phyloP scores from a whole-genome alignment of 2,329 filamentous ascomycete species.

The Cladosporium sp. region DNA sequence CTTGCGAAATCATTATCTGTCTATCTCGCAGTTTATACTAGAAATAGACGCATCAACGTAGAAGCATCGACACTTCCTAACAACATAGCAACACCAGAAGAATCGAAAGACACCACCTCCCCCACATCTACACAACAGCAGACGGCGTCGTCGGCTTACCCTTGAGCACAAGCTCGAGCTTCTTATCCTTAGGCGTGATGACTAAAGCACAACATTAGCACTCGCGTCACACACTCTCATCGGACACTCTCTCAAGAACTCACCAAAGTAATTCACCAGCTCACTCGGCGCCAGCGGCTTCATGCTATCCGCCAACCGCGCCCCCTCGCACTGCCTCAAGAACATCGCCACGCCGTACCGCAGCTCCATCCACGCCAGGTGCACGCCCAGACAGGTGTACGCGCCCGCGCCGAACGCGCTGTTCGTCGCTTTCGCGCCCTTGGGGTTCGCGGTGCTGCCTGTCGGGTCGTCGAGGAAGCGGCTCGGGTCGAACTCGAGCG shows the following conservation, averaged over 20 bases:
- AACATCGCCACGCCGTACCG: conserved; percentile 47
- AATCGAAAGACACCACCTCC: too few species aligned
- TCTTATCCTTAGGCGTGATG: conserved; percentile 38
- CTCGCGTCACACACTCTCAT: neutral
- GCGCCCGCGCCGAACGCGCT: conserved; percentile 65
- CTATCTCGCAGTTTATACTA: too few species aligned
- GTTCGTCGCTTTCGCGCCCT: conserved; percentile 47
- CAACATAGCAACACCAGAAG: too few species aligned
- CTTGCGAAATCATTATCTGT: too few species aligned
- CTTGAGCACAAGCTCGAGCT: conserved; percentile 33
- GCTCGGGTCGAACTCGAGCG: conserved; percentile 20
- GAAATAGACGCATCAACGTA: too few species aligned
- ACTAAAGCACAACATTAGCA: conserved; percentile 17
- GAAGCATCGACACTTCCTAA: too few species aligned
- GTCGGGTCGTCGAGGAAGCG: conserved; percentile 32
- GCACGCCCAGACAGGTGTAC: conserved; percentile 62
- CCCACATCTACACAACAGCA: neutral
- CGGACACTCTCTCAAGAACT: neutral
- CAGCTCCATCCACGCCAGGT: conserved; percentile 57
- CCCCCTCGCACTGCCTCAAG: conserved; percentile 41
- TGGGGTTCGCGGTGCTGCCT: conserved; percentile 15
- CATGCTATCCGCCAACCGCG: conserved; percentile 20
- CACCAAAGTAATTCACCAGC: conserved; percentile 37
- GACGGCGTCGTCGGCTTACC: conserved; percentile 15
- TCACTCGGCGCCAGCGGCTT: conserved; percentile 37